Evolutionary conservation across 257 asterid genomes (phyloP), one percentile per base, ranked within the genome.

Genomic region (Solanum tarapatanum): DNA sequence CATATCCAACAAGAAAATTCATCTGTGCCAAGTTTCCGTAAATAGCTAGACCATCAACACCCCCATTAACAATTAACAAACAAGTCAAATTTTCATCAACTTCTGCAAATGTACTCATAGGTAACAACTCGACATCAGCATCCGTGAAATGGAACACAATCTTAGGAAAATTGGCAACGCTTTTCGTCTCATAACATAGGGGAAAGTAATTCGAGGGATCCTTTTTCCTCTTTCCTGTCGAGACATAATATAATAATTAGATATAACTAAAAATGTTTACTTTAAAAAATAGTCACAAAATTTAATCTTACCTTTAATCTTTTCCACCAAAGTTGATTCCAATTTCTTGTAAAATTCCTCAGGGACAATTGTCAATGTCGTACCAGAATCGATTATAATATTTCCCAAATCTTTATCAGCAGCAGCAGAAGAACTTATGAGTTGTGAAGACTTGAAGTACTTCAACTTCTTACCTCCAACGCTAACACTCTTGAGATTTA

Each of bases 331-430:
- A 0, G 87, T 68, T 2, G 91, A 36, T 30, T 90, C 92, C 33
- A 95, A n/a, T 5, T 76, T 88, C 0, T 48, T 16, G 89, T 92
- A 93, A 0, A 92, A 7, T 0, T 87, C 87, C 2, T 26, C 0
- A 0, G 95, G 94, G 14, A 95, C 33, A 32, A 79, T 87, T 0
- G 94, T 93, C 72, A 94, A 28, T 2, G 94, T 91, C 5, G 98
- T 93, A 8, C 96, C 98, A 0, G 98, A 95, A 84, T 95, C 97
- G 19, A 95, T 90, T 17, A 95, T 88, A 4, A 95, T 91, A 84
- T 95, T 93, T 0, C 93, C 94, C 14, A 89, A 74, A 3, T 24
- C 86, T 0, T 10, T 26, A 0, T 10, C 39, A 3, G 17, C 0
- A 4, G 55, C 51, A 21, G 37, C 28, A 17, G 33, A 11, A 33